A percentile compares a stretch with the other conserved stretches of the same genome.
These are phyloP conservation scores for Entoloma clypeatum DNA, from an alignment of 1,284 basidiomycete species.

Conservation along the genomic window DNA sequence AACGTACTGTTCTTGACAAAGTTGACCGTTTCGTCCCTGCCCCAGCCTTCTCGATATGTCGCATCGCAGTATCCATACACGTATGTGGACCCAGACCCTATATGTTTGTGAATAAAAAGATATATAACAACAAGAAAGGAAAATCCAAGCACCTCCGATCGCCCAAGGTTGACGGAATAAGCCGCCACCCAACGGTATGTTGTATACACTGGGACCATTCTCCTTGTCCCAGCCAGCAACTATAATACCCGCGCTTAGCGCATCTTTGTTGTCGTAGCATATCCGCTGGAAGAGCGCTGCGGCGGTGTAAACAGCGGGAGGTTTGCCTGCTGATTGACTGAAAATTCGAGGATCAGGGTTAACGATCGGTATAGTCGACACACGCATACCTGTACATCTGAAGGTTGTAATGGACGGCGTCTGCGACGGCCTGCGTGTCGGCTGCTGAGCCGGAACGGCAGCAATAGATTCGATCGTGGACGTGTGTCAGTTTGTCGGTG, in stretches of 20 bases:
- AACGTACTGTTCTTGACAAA: slow-evolving; percentile 95
- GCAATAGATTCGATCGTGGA: slow-evolving; percentile 98
- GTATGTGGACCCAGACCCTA: slow-evolving; percentile 95
- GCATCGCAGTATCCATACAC: slow-evolving; percentile 99
- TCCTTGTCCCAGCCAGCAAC: slow-evolving; percentile 98
- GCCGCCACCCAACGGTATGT: slow-evolving; percentile 92
- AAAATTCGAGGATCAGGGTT: slow-evolving; percentile 7
- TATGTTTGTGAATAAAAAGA: slow-evolving; percentile 6
- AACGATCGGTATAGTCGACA: not conserved
- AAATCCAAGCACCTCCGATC: slow-evolving; percentile 71
- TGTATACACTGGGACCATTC: slow-evolving; percentile 92
- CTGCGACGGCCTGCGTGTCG: slow-evolving; percentile 96
- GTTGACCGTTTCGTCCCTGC: slow-evolving; percentile 83
- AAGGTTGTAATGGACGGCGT: slow-evolving; percentile 85
- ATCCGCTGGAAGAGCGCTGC: slow-evolving; percentile 86
- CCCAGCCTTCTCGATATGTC: slow-evolving; percentile 95
- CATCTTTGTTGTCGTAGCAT: slow-evolving; percentile 95
- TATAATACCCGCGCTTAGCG: slow-evolving; percentile 90
- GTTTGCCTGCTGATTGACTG: slow-evolving; percentile 65
- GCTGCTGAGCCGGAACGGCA: slow-evolving; percentile 98
- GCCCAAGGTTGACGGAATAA: slow-evolving; percentile 96
- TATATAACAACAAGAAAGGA: not conserved
- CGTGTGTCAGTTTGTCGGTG: slow-evolving; percentile 96
- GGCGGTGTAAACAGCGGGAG: slow-evolving; percentile 80
- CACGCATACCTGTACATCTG: slow-evolving; percentile 71